Conservation (phyloP, 2,329 filamentous ascomycete genomes). For the Ascochyta clinopodiicola region DNA sequence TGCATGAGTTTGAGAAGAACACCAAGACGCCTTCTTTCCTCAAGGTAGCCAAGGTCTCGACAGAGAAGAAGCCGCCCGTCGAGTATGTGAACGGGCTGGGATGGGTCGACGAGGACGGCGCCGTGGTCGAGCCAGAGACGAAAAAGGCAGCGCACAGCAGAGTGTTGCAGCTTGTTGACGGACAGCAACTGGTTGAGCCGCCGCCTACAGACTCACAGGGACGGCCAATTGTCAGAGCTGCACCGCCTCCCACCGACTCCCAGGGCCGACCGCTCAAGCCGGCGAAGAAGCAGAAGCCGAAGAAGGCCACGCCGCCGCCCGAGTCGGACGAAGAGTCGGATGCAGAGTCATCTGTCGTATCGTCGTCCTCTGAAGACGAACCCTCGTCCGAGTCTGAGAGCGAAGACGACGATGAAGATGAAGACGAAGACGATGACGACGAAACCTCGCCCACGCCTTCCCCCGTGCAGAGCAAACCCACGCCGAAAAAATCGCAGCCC, state of each 20-base stretch:
- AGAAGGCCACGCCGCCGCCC: slow-evolving; percentile 32
- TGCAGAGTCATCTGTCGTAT: slow-evolving; percentile 46
- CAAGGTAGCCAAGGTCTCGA: slow-evolving; percentile 60
- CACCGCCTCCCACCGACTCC: slow-evolving; percentile 22
- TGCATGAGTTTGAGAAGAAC: slow-evolving; percentile 91
- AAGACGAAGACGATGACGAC: slow-evolving; percentile 20
- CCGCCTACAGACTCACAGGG: slow-evolving; percentile 25
- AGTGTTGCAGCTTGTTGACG: slow-evolving; percentile 42
- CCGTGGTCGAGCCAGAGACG: slow-evolving; percentile 69
- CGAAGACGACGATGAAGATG: slow-evolving; percentile 31
- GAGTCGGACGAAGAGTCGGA: slow-evolving; percentile 35
- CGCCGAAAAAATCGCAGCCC: slow-evolving; percentile 22
- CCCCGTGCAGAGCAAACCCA: slow-evolving; percentile 17
- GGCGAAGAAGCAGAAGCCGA: slow-evolving; percentile 30
- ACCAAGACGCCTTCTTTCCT: slow-evolving; percentile 83
- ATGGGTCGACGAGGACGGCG: slow-evolving; percentile 83
- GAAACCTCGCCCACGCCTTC: slow-evolving; percentile 24
- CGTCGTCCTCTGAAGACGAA: slow-evolving; percentile 43
- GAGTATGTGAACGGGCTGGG: slow-evolving; percentile 84
- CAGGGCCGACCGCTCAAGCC: slow-evolving; percentile 16
- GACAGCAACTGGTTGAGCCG: slow-evolving; percentile 11
- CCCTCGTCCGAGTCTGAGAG: slow-evolving; percentile 23
- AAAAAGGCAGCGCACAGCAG: slow-evolving; percentile 44
- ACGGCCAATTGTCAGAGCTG: slow-evolving; percentile 26
- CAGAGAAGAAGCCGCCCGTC: slow-evolving; percentile 56